Evolutionary conservation across 1,284 basidiomycete genomes (phyloP).

Genomic region (Trichosporon ovoides): DNA sequence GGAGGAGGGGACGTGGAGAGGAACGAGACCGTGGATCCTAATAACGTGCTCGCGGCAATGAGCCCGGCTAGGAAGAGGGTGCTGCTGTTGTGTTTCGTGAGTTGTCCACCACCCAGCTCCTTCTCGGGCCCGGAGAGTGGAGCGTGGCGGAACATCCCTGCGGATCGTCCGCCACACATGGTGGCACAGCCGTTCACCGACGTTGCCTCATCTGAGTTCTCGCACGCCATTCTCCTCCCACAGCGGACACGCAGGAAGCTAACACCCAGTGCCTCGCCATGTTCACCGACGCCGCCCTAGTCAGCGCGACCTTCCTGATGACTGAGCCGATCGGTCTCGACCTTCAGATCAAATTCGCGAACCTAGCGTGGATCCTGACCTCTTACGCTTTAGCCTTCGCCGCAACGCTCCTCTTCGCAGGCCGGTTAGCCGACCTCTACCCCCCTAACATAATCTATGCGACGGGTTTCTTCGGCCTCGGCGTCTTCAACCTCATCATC

Average conservation of each 20-base stretch:
- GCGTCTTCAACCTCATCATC: conserved; percentile 43
- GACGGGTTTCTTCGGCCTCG: conserved; percentile 41
- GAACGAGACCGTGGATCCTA: neutral
- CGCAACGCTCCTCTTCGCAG: conserved; percentile 36
- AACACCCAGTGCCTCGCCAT: conserved; percentile 22
- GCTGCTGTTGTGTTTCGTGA: conserved; percentile 35
- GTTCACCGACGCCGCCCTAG: conserved; percentile 42
- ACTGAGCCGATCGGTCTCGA: conserved; percentile 40
- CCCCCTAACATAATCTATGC: conserved; percentile 39
- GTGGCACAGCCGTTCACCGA: too few species aligned
- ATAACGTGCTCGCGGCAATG: conserved; percentile 27
- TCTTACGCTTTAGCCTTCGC: conserved; percentile 34
- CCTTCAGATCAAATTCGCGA: conserved; percentile 27
- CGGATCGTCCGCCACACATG: too few species aligned
- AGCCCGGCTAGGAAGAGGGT: conserved; percentile 29
- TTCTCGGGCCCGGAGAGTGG: too few species aligned
- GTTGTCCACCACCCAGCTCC: neutral
- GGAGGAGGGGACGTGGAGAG: too few species aligned
- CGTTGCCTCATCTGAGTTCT: too few species aligned
- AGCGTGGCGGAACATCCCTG: too few species aligned
- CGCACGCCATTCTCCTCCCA: too few species aligned
- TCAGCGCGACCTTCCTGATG: conserved; percentile 42
- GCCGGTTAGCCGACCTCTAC: conserved; percentile 42
- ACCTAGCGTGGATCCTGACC: conserved; percentile 43
- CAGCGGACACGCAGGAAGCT: neutral